These are phyloP conservation scores for Angomonas desouzai DNA, from an alignment of 208 protist species.

Conservation along the genomic window DNA sequence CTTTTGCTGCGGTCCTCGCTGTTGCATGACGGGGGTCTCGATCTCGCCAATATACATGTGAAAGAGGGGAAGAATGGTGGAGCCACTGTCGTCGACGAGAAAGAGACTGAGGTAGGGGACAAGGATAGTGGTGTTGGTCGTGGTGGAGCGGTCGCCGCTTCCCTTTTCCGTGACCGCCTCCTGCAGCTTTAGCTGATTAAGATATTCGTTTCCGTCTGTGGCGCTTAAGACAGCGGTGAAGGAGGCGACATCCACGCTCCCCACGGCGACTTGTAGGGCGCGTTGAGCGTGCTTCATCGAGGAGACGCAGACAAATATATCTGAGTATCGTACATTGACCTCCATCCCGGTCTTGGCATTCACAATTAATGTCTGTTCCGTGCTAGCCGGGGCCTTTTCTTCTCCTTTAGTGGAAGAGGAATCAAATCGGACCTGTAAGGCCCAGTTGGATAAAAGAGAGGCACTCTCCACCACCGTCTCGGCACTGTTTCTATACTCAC, in stretches of 20 bases:
- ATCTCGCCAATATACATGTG: conserved; percentile 29
- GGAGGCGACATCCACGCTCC: conserved; percentile 31
- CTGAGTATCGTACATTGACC: conserved; percentile 33
- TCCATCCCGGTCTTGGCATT: conserved; percentile 25
- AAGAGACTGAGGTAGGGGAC: conserved; percentile 30
- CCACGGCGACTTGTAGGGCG: conserved; percentile 21
- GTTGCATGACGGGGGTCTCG: conserved; percentile 18
- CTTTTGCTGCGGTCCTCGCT: conserved; percentile 12
- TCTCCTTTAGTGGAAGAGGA: not conserved
- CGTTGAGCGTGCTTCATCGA: conserved; percentile 26
- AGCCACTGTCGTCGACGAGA: conserved; percentile 42
- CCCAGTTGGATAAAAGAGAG: conserved; percentile 26
- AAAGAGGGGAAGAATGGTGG: conserved; percentile 34
- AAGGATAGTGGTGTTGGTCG: conserved; percentile 12
- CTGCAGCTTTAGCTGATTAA: conserved; percentile 10
- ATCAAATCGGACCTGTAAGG: conserved; percentile 18
- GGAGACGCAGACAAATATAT: conserved; percentile 29
- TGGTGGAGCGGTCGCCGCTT: not conserved
- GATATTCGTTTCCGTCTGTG: conserved; percentile 6
- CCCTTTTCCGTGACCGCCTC: conserved; percentile 1
- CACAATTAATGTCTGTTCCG: conserved; percentile 15
- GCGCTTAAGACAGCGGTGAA: conserved; percentile 21
- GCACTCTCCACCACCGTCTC: conserved; percentile 17
- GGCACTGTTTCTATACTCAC: conserved; percentile 16
- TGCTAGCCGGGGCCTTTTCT: not conserved